These are phyloP conservation scores for Xylaria nigripes DNA, from an alignment of 495 filamentous ascomycete genomes.

Conservation along the genomic window DNA sequence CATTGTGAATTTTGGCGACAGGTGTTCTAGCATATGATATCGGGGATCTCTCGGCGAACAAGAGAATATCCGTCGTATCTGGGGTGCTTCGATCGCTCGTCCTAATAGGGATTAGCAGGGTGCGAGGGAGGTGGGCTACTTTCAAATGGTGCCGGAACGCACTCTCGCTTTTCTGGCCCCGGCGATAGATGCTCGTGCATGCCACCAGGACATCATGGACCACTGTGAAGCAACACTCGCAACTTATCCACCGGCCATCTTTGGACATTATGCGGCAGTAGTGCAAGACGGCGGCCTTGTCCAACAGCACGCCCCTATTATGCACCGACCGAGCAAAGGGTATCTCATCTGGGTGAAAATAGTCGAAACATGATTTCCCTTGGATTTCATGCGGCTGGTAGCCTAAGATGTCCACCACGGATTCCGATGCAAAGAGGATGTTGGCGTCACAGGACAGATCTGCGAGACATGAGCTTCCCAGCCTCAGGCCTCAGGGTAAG, in stretches of 20 bases:
- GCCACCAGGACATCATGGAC: slow-evolving; percentile 83
- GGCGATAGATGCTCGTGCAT: slow-evolving; percentile 71
- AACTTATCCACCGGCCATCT: slow-evolving; percentile 66
- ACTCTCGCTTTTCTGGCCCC: slow-evolving; percentile 67
- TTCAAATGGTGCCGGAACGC: slow-evolving; percentile 23
- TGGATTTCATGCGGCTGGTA: slow-evolving; percentile 69
- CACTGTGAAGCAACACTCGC: slow-evolving; percentile 84
- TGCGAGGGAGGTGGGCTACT: slow-evolving; percentile 12
- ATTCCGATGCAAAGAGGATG: slow-evolving; percentile 77
- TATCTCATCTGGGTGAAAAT: slow-evolving; percentile 76
- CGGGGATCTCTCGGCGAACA: slow-evolving; percentile 77
- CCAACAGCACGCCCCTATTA: slow-evolving; percentile 62
- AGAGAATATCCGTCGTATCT: slow-evolving; percentile 69
- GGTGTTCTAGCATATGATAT: slow-evolving; percentile 82
- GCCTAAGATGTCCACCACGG: slow-evolving; percentile 72
- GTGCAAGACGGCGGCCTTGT: slow-evolving; percentile 78
- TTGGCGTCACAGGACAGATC: slow-evolving; percentile 69
- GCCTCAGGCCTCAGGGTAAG: slow-evolving; percentile 10
- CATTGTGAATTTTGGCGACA: slow-evolving; percentile 73
- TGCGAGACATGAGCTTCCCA: slow-evolving; percentile 28
- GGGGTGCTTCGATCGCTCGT: slow-evolving; percentile 69
- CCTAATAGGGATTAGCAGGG: slow-evolving; percentile 40
- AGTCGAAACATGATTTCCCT: slow-evolving; percentile 74
- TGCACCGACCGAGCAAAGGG: slow-evolving; percentile 68
- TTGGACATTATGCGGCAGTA: slow-evolving; percentile 66